Percentiles rank a stretch among this genome's conserved stretches.
These are phyloP conservation scores for Kazachstania africana DNA, from an alignment of 805 yeast genomes.

Conservation along the genomic window DNA sequence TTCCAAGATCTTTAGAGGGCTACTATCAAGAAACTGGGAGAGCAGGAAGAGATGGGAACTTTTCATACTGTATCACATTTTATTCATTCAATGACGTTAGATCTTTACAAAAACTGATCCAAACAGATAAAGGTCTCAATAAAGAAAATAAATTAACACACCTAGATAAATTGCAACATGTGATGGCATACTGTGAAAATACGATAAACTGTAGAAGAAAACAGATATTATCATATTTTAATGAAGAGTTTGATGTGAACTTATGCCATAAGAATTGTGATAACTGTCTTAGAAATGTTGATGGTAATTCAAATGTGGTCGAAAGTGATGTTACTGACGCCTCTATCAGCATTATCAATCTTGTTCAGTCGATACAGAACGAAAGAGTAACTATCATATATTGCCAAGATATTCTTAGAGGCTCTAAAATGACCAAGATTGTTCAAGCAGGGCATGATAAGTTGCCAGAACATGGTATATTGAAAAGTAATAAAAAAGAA, in stretches of 20 bases:
- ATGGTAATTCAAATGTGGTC: slow-evolving; percentile 28
- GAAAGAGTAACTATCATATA: slow-evolving; percentile 63
- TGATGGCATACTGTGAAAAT: slow-evolving; percentile 86
- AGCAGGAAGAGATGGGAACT: slow-evolving; percentile 91
- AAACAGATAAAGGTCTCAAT: slow-evolving; percentile 59
- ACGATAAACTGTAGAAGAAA: slow-evolving; percentile 80
- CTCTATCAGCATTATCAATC: slow-evolving; percentile 45
- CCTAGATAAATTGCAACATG: slow-evolving; percentile 63
- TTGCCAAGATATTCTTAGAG: slow-evolving; percentile 74
- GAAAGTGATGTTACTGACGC: slow-evolving; percentile 57
- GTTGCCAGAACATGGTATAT: slow-evolving; percentile 57
- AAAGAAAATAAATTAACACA: slow-evolving; percentile 62
- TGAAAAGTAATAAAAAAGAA: slow-evolving; percentile 49
- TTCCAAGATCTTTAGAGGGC: slow-evolving; percentile 88
- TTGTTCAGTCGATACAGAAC: slow-evolving; percentile 45
- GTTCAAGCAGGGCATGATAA: slow-evolving; percentile 49
- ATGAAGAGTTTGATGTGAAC: slow-evolving; percentile 61
- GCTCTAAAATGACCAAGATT: slow-evolving; percentile 54
- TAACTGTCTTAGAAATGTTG: slow-evolving; percentile 48
- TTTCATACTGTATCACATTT: slow-evolving; percentile 72
- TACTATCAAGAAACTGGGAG: slow-evolving; percentile 97
- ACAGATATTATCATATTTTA: slow-evolving; percentile 82
- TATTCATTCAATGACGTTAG: slow-evolving; percentile 75
- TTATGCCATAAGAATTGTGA: slow-evolving; percentile 72
- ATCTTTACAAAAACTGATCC: slow-evolving; percentile 62